Conservation (phyloP, 2,329 filamentous ascomycete genomes). For the Fonsecaea nubica region DNA sequence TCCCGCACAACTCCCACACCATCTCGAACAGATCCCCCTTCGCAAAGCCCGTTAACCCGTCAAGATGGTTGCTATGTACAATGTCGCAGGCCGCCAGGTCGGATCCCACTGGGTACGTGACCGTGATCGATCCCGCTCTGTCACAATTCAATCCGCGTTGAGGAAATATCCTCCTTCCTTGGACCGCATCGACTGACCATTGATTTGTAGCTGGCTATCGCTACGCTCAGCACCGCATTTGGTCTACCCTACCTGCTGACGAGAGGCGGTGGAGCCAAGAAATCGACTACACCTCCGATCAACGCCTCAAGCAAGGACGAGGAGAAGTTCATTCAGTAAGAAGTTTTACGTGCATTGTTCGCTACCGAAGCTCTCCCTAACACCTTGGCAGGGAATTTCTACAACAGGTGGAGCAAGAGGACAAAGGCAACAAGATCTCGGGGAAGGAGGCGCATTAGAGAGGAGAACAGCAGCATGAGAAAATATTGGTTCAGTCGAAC, state of each 20-base stretch:
- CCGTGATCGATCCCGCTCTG: not conserved
- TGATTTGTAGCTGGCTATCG: slow-evolving; percentile 64
- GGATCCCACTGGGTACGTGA: slow-evolving; percentile 58
- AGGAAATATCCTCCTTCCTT: not conserved
- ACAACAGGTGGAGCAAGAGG: slow-evolving; percentile 56
- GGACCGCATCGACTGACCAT: slow-evolving; percentile 21
- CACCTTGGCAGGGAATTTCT: slow-evolving; percentile 55
- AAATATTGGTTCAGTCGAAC: slow-evolving; percentile 1
- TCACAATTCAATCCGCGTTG: slow-evolving; percentile 7
- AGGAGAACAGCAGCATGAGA: slow-evolving; percentile 5
- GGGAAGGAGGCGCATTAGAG: slow-evolving; percentile 37
- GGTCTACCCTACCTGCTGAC: slow-evolving; percentile 54
- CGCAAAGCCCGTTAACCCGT: slow-evolving; percentile 32
- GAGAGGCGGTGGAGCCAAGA: slow-evolving; percentile 56
- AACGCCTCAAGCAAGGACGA: slow-evolving; percentile 71
- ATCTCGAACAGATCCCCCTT: not conserved
- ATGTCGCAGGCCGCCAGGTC: slow-evolving; percentile 59
- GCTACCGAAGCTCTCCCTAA: slow-evolving; percentile 6
- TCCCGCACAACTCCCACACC: slow-evolving; percentile 3
- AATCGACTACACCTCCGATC: slow-evolving; percentile 62
- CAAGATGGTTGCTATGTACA: slow-evolving; percentile 60
- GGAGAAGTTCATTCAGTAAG: slow-evolving; percentile 71
- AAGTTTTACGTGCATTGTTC: slow-evolving; percentile 6
- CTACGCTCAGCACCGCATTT: slow-evolving; percentile 59
- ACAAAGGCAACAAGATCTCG: slow-evolving; percentile 49